phyloP scores from a whole-genome alignment of 371 early-diverging fungal genomes.

The Actinomucor elegans region DNA sequence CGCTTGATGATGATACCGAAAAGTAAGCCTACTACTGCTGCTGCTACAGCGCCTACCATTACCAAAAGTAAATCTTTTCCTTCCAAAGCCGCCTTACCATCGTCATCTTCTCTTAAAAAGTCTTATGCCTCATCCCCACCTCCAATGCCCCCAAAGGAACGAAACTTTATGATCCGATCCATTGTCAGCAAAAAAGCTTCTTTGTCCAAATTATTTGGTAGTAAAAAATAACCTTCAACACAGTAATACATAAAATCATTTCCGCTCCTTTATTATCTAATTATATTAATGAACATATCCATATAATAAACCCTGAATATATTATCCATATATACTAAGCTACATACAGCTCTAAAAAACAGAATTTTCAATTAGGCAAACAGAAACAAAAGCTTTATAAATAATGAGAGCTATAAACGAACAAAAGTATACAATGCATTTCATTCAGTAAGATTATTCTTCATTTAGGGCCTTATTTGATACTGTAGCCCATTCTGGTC shows the following conservation, averaged over 20 bases:
- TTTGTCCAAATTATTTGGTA: constrained; percentile 38
- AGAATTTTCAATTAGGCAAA: neutral
- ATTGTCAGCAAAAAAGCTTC: constrained; percentile 45
- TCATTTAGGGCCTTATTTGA: no score
- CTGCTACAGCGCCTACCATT: constrained; percentile 9
- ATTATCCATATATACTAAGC: neutral
- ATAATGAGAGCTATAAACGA: no score
- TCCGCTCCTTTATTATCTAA: constrained; percentile 1
- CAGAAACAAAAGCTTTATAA: no score
- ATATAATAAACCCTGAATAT: neutral
- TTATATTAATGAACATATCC: neutral
- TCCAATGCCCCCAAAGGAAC: constrained; percentile 18
- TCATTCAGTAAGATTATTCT: no score
- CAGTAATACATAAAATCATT: no score
- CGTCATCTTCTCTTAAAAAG: constrained; percentile 8
- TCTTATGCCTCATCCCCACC: constrained; percentile 11
- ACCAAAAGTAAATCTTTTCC: constrained; percentile 44
- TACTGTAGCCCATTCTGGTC: no score
- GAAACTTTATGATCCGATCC: constrained; percentile 36
- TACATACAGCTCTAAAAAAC: neutral
- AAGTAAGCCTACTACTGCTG: neutral
- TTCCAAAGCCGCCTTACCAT: constrained; percentile 18
- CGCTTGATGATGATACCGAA: no score
- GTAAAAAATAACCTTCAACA: no score
- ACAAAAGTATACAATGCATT: no score